Evolutionary conservation across 495 filamentous ascomycete species (phyloP), one percentile per base, ranked within the genome.

Genomic region (Aspergillus saccharolyticus): DNA sequence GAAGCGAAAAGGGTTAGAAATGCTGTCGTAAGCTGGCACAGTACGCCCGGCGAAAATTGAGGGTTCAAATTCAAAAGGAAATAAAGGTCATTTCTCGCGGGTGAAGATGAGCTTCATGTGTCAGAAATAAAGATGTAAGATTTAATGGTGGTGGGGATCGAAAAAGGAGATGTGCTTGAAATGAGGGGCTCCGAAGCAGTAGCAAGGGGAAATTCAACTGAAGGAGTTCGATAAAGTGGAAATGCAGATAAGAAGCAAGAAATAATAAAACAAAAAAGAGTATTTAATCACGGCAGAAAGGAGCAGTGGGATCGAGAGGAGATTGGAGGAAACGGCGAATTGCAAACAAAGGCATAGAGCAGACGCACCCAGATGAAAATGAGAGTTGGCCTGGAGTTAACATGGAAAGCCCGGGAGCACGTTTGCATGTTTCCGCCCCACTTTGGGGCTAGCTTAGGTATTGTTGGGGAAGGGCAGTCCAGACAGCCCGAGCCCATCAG

Each of bases 351-450:
- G 33, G 33, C 33, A 39, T 39, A 12, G 33, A 39, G 10, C 4
- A 39, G 12, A 12, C 33, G 12, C 33, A 39, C 10, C 14, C 33
- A 39, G 12, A 12, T 39, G 33, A 62, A 61, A 66, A 30, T 57
- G 50, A 61, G 56, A 65, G 63, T 63, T 67, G 64, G 64, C 66
- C 59, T 66, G 66, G 58, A 62, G 56, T 56, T 59, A 61, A 58
- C 33, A 54, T 61, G 63, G 60, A 60, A 57, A 57, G 62, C 53
- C 17, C 53, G 47, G 57, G 55, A 56, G 53, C 52, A 51, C 52
- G 52, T 43, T 42, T 50, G 47, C 44, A 53, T 51, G 47, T 52
- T 53, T 42, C 60, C 52, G 56, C 49, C 60, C 55, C 61, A 57
- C 61, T 53, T 48, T 5, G 33, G 33, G 33, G 33, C 33, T 39